Percentiles rank a stretch among this genome's conserved stretches.
These are phyloP conservation scores for Fonsecaea nubica DNA, from an alignment of 2,329 filamentous ascomycete genomes.

Conservation along the genomic window DNA sequence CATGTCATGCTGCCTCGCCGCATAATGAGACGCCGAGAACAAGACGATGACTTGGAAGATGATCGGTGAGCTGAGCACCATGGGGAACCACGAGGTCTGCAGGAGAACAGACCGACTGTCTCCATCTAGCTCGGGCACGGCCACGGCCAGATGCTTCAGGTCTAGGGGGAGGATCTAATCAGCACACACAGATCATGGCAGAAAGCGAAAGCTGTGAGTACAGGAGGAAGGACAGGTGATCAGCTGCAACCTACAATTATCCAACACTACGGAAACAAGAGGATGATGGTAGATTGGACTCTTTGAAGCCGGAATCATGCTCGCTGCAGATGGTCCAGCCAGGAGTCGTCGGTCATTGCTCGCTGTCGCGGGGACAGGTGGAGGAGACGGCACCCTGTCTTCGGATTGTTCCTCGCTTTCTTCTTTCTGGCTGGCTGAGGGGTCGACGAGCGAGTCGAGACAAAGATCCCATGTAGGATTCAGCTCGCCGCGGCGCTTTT, in stretches of 20 bases:
- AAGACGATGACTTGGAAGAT: slow-evolving; percentile 53
- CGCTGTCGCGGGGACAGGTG: neutral
- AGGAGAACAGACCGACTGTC: slow-evolving; percentile 46
- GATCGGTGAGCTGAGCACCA: slow-evolving; percentile 51
- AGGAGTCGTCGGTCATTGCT: neutral
- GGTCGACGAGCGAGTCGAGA: neutral
- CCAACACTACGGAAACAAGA: slow-evolving; percentile 22
- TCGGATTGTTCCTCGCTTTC: neutral
- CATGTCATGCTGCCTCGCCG: slow-evolving; percentile 40
- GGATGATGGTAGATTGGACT: slow-evolving; percentile 24
- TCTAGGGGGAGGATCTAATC: slow-evolving; percentile 38
- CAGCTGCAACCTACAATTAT: slow-evolving; percentile 17
- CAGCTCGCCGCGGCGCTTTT: neutral
- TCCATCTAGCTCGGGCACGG: slow-evolving; percentile 52
- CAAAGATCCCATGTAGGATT: slow-evolving; percentile 17
- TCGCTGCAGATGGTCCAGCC: slow-evolving; percentile 10
- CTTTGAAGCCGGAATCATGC: slow-evolving; percentile 25
- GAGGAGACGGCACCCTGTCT: neutral
- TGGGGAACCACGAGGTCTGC: slow-evolving; percentile 50
- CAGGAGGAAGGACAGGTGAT: neutral
- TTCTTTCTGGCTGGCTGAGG: neutral
- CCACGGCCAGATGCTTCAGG: slow-evolving; percentile 49
- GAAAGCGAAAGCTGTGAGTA: neutral
- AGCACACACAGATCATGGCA: neutral
- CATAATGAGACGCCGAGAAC: slow-evolving; percentile 52